Conservation (phyloP, 257 asterid genomes). For the Ilex asprella region DNA sequence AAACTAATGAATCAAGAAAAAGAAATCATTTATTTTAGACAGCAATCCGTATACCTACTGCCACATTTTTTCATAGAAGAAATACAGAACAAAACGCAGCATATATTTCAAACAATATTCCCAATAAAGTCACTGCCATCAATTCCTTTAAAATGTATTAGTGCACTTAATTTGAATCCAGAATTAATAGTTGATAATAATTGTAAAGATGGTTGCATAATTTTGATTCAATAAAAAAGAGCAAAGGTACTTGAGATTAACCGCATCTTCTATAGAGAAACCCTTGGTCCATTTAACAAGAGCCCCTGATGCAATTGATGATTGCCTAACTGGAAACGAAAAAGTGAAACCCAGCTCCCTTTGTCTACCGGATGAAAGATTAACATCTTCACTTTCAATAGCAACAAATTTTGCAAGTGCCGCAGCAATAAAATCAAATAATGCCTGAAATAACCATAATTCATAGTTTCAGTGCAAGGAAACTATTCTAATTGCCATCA, state of each 20-base stretch:
- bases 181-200: no score
- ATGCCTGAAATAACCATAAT: conserved; percentile 29
- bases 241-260: conserved; percentile 21
- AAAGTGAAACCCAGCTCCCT: conserved; percentile 97
- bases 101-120: no score
- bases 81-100: no score
- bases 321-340: conserved; percentile 84
- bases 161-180: no score
- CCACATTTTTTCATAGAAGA: no score
- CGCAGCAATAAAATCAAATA: conserved; percentile 75
- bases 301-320: conserved; percentile 74
- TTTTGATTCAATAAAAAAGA: no score
- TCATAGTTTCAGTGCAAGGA: conserved; percentile 2
- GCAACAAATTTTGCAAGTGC: conserved; percentile 71
- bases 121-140: no score
- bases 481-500: not conserved
- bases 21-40: no score
- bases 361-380: conserved; percentile 53
- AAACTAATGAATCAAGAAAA: no score
- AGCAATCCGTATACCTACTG: no score
- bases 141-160: no score
- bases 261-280: conserved; percentile 74
- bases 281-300: conserved; percentile 94
- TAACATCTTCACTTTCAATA: conserved; percentile 58
- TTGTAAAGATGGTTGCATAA: no score